These are phyloP conservation scores for Logfia minima DNA, from an alignment of 129 eudicot species.

Conservation along the genomic window DNA sequence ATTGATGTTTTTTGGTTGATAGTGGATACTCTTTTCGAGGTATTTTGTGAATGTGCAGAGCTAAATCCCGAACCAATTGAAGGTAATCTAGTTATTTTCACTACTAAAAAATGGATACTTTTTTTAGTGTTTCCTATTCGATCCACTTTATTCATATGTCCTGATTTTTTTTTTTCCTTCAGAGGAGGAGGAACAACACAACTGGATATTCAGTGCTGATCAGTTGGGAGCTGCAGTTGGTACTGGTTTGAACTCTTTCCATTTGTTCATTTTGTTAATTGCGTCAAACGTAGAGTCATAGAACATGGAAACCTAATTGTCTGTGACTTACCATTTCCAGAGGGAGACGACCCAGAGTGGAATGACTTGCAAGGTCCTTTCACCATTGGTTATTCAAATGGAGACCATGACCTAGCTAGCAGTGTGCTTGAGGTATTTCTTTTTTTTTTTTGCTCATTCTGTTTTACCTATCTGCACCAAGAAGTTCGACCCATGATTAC, in stretches of 20 bases:
- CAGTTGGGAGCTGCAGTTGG: conserved; percentile 53
- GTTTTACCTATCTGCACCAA: neutral
- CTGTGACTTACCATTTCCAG: conserved; percentile 33
- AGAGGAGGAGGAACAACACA: conserved; percentile 69
- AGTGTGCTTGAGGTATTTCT: conserved; percentile 67
- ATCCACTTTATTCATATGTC: neutral
- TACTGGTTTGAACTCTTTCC: conserved; percentile 22
- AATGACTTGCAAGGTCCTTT: conserved; percentile 32
- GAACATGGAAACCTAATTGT: conserved; percentile 4
- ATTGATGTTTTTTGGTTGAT: conserved; percentile 19
- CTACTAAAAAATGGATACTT: neutral
- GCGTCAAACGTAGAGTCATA: neutral
- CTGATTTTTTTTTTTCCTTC: conserved; percentile 15
- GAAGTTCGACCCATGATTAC: neutral
- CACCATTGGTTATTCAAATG: conserved; percentile 73
- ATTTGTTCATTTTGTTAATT: neutral
- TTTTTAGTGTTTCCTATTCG: neutral
- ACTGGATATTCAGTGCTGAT: conserved; percentile 93
- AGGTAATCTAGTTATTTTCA: conserved; percentile 41
- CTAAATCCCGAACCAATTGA: conserved; percentile 82
- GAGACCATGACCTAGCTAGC: conserved; percentile 63
- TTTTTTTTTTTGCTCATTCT: neutral
- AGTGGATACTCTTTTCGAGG: conserved; percentile 76
- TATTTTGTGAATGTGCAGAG: conserved; percentile 95
- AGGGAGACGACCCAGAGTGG: conserved; percentile 54